Base-by-base conservation (phyloP, 2,329 filamentous ascomycete genomes). In the Colletotrichum tabaci region DNA sequence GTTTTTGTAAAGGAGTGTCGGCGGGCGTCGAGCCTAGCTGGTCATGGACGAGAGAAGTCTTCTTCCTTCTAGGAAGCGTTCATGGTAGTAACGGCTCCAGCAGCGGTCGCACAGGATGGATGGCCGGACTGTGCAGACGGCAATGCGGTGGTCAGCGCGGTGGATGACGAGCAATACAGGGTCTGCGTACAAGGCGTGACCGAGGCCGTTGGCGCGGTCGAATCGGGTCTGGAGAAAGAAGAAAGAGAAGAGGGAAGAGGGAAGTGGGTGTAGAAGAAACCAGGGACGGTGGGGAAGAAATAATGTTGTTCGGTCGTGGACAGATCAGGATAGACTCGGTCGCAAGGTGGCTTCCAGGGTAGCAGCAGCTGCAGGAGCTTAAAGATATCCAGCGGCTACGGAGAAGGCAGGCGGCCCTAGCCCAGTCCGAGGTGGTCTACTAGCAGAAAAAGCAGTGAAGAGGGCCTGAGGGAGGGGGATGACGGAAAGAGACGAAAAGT, bases 11-110 rank as follows among this genome's bases (percentile, higher is more conserved):
- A 71, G 67, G 70, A 70, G 67, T 56, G 70, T 72, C 61, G 67
- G 66, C 40, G 47, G 70, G 66, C 70, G 67, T 71, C 67, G 66
- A 72, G 66, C 70, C 70, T 61, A 38, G 60, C 53, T 61, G 70
- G 47, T 66, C 50, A 66, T 69, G 53, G 53, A 44, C 47, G 65
- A 61, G 56, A 66, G 40, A 30, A 53, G 57, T 40, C 52, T 64
- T 56, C 55, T 72, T 72, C 66, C 70, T 66, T 71, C 66, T 70
- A 72, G 70, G 66, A 71, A 57, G 61, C 44, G 61, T 57, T 72
- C 70, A 72, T 72, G 70, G 66, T 72, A 71, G 53, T 69, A 55
- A 60, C 38, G 58, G 58, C 57, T 66, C 55, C 66, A 52, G 61
- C 56, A 63, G 55, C 53, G 42, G 70, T 72, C 56, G 66, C 57